Conservation (phyloP, 83 land plant genomes). For the Picea abies region DNA sequence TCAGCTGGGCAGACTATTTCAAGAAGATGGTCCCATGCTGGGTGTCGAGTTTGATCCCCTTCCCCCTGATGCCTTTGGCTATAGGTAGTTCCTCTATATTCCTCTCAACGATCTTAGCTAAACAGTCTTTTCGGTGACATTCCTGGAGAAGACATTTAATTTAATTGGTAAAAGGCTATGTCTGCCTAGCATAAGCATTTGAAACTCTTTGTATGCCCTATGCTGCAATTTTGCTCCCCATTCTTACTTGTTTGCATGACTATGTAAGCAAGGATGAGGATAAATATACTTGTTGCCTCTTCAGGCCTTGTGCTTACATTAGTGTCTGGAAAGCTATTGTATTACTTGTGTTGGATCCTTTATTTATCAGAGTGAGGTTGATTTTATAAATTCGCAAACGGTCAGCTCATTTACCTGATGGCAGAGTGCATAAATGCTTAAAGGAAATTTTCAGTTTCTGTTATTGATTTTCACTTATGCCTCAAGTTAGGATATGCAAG, state of each 20-base stretch:
- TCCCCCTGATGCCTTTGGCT: constrained; percentile 46
- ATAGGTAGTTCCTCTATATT: too few species aligned
- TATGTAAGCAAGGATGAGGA: constrained; percentile 4
- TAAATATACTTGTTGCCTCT: constrained; percentile 1
- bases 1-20: constrained; percentile 45
- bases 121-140: background rate
- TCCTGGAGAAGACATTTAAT: background rate
- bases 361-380: constrained; percentile 2
- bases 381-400: background rate
- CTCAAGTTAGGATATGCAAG: too few species aligned
- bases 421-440: background rate
- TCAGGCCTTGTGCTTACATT: background rate
- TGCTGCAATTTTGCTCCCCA: constrained; percentile 19
- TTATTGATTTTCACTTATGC: background rate
- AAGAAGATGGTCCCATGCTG: constrained; percentile 44
- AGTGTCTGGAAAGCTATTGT: constrained; percentile 8
- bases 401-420: background rate
- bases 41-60: constrained; percentile 54
- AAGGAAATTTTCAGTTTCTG: background rate
- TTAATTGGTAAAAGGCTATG: background rate
- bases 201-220: background rate
- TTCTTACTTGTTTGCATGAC: constrained; percentile 11
- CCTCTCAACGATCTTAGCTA: too few species aligned
- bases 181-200: background rate
- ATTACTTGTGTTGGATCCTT: constrained; percentile 1